Evolutionary conservation across 441 rosid genomes (phyloP), one percentile per base, ranked within the genome.

Genomic region (Erodium moschatum): DNA sequence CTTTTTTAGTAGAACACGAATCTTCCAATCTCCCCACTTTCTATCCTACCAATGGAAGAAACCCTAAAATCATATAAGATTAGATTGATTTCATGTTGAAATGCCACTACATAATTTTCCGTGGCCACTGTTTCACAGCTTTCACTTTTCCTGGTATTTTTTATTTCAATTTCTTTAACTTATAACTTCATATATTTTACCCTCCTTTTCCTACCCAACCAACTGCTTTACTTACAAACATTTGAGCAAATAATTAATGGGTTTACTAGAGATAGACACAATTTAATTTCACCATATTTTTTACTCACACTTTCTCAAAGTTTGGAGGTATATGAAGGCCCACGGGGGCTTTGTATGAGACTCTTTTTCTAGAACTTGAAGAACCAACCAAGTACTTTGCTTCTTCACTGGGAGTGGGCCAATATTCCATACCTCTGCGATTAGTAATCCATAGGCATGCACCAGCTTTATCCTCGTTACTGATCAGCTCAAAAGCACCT

Each of bases 401-500:
- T 80, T 84, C 72, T 78, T 91, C 99, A 29, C 52, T 54, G 29
- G 91, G 85, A 75, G 84, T 79, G 64, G 99, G 97, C 99, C 97
- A 91, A 82, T 91, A 94, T 79, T 91, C 92, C 83, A 87, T 68
- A 67, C 97, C 99, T 58, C 84, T 87, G 63, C 99, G 96, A 63
- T 83, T 87, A 58, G 96, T 85, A 74, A 94, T 85, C 97, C 97
- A 91, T 24, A 94, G 77, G 83, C 97, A 91, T 63, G 96, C 81
- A 66, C 97, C 97, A 50, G 87, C 97, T 82, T 85, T 89, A 38
- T 74, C 88, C 77, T 91, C 91, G 73, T 91, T 81, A 9, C 72
- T 83, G 66, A 94, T 90, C 70, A 94, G 94, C 84, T 90, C 92
- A 76, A 91, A 91, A 73, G 91, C 91, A 73, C 97, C 99, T 91